Base-by-base conservation (phyloP, 148 eudicot genomes). In the Camellia lanceoleosa region DNA sequence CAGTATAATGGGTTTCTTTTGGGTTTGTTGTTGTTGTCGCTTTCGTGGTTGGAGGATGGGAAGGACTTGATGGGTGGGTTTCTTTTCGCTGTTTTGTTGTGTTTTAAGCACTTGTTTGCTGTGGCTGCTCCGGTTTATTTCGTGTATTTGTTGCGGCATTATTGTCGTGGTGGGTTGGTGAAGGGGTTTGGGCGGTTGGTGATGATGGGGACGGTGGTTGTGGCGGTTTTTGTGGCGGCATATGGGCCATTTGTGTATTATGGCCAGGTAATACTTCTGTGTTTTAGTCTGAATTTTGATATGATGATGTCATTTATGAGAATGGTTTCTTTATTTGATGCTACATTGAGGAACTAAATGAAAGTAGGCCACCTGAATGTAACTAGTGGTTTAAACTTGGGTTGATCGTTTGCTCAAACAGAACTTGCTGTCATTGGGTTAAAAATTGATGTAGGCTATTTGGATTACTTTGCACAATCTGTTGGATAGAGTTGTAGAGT, bases 91-190 rank as follows among this genome's bases (percentile, higher is more conserved):
- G 91, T 84, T 56, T 85, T 96, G 86, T 56, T 96, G 81, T 91
- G 97, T 78, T 96, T 93, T 76, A 93, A 96, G 90, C 98, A 93
- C 79, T 79, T 96, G 78, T 96, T 96, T 85, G 97, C 95, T 2
- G 98, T 96, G 83, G 99, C 98, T 70, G 99, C 86, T 5, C 99
- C 99, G n/a, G 90, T 96, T 69, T 96, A 93, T 84, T 96, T 93
- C 60, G 98, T 96, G 80, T 96, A 96, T 84, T 84, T 96, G 88
- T 82, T 96, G 82, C 77, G 98, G 84, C 97, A 90, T 87, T 96
- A 91, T 72, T 96, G 97, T 74, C 81, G 87, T 66, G 98, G 98
- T 19, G 95, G 99, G 52, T 58, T 90, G 23, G 15, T 88, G 54
- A 91, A 78, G 87, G 99, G 98, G 60, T 90, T 96, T 43, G 85